Base-by-base conservation (phyloP, 345 rosid species). In the thale cress (Arabidopsis thaliana) region DNA sequence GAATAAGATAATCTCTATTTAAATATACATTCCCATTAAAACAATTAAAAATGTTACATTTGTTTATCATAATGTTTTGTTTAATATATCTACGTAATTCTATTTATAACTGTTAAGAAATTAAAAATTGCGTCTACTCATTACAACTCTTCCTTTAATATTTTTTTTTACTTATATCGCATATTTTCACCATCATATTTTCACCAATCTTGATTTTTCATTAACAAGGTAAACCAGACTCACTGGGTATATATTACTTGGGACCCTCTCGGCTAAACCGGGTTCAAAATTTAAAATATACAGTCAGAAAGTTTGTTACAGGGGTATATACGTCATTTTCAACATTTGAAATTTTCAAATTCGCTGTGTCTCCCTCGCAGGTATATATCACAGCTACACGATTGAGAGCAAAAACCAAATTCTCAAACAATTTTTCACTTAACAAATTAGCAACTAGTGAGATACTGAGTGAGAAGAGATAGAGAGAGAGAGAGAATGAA, bases 301-400 rank as follows among this genome's bases (percentile, higher is more conserved):
- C 24, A 40, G 41, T 56, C 14, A 45, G 65, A 74, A 70, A 77
- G 81, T 72, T 78, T 72, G 81, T 72, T 78, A 72, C 44, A 59
- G 57, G 80, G 81, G n/a, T 30, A 72, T 9, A 22, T 7, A 12
- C 64, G 81, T 66, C 73, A 66, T 58, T 78, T 65, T 16, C 20
- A 0, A 0, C 0, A n/a, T 64, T 20, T 11, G 42, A 23, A 13
- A 0, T 2, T 71, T 78, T 67, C 63, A 20, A 72, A 78, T 41
- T 72, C 58, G 51, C 49, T 78, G 50, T 2, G 14, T 78, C 64
- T 59, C 50, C 72, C 53, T 45, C 64, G 81, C 81, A 73, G 66
- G 77, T 78, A 72, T 71, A 78, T 59, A 30, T 63, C 72, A 44
- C 64, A 40, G 45, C 58, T 32, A 30, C 11, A 34, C 56, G 10